Base-by-base conservation (phyloP, 2,329 filamentous ascomycete genomes). In the Cyclaneusma minus region DNA sequence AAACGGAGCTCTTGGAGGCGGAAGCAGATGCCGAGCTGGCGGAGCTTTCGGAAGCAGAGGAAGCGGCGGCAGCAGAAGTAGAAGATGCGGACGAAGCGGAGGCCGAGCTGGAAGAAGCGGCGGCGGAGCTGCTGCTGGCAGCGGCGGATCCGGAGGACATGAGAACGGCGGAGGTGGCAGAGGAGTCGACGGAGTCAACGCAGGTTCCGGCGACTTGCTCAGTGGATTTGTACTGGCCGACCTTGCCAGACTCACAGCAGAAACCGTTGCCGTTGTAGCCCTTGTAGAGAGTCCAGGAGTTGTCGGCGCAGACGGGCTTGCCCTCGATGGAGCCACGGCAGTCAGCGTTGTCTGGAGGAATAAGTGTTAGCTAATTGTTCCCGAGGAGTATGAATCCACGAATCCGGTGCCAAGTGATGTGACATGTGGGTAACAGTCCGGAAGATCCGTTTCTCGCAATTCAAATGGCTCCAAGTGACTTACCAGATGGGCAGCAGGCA, bases 61-160 rank as follows among this genome's bases (percentile, higher is more conserved):
- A 64, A 64, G 35, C 68, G 68, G 31, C 73, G 55, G 51, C 74
- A 71, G 45, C 56, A 57, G 13, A 74, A 55, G 41, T 74, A 68
- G 36, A 75, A 48, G 37, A 72, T 62, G 11, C 64, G 60, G 40
- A 74, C 66, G 49, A 74, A 73, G 30, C 11, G 16, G 25, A 19
- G 3, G 25, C 18, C 11, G 25, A 27, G 16, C 15, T 15, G 25
- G 25, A 19, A 6, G 14, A 5, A 9, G 25, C 16, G 7, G 25
- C 6, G 16, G 16, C 13, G 16, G 25, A 17, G 13, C 15, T 6
- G 10, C 4, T 19, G 6, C 15, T 21, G 9, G 25, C 16, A 18
- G 25, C n/a, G 3, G 25, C 14, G 16, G 13, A 11, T 14, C 4
- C 14, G 16, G 25, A 15, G 25, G 16, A 19, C 5, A 11, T n/a